Evolutionary conservation across 176 grass and related monocot genomes (phyloP), one percentile per base, ranked within the genome.

Genomic region (Melocanna baccifera): DNA sequence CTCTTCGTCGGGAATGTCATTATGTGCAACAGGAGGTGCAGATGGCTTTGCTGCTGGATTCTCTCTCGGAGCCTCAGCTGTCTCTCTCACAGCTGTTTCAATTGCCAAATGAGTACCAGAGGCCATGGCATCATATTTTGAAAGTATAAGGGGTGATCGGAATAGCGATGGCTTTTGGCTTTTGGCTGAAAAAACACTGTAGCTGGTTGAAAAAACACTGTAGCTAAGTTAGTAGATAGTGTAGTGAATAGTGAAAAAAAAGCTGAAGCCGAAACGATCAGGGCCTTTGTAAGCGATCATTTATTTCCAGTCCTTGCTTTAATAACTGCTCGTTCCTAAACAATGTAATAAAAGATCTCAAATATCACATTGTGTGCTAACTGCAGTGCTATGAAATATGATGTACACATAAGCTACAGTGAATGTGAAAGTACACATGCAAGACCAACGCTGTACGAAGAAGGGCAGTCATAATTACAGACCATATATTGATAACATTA

Each of bases 231-330:
- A n/a, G n/a, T n/a, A n/a, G n/a, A n/a, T n/a, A n/a, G n/a, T n/a
- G n/a, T n/a, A n/a, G n/a, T n/a, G n/a, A n/a, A n/a, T n/a, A n/a
- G n/a, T n/a, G n/a, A n/a, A n/a, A n/a, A n/a, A n/a, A n/a, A n/a
- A n/a, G n/a, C n/a, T n/a, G n/a, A n/a, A n/a, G n/a, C n/a, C n/a
- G n/a, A n/a, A n/a, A n/a, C n/a, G n/a, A n/a, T n/a, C n/a, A n/a
- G n/a, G n/a, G n/a, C n/a, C n/a, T 91, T 84, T 98, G 89, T 76
- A 98, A 75, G 59, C 45, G 39, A 69, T 98, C 96, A 78, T 98
- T 92, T 70, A 95, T 83, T 75, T 92, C 91, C 61, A 98, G 83
- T 59, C 87, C 96, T 93, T 94, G 87, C 81, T 89, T 89, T 73
- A 98, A 70, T 36, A 98, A 86, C 78, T 93, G 80, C 47, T 98